Percentiles rank a stretch among this genome's conserved stretches.
phyloP scores from a whole-genome alignment of 257 asterid species.

The Solanum rostratum region DNA sequence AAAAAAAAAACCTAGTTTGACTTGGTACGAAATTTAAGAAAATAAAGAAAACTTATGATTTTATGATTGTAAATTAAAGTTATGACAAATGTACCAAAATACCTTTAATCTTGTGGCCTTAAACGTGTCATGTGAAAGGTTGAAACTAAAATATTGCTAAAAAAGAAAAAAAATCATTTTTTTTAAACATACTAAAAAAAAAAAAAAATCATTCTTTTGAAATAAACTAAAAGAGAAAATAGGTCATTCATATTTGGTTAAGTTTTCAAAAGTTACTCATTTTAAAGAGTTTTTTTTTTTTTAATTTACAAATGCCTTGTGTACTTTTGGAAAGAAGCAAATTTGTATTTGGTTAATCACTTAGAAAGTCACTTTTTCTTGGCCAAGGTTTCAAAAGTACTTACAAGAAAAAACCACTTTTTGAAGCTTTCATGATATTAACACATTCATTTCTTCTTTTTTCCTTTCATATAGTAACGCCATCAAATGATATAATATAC shows the following conservation, averaged over 20 bases:
- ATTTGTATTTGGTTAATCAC: not conserved
- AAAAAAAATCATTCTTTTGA: too few species aligned
- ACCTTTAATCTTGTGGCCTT: too few species aligned
- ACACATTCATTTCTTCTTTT: not conserved
- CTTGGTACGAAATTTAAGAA: too few species aligned
- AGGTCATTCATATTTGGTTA: not conserved
- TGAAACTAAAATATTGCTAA: too few species aligned
- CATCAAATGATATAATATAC: not conserved
- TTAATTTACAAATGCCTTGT: not conserved
- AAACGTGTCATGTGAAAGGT: too few species aligned
- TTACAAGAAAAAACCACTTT: not conserved
- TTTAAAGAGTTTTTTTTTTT: not conserved
- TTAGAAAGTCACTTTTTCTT: not conserved
- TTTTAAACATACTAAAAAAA: too few species aligned
- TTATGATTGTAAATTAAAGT: too few species aligned
- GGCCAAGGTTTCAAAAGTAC: not conserved
- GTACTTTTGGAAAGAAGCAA: not conserved
- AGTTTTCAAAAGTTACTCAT: not conserved
- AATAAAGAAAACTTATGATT: too few species aligned
- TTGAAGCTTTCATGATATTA: not conserved
- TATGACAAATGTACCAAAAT: too few species aligned
- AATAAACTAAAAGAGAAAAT: too few species aligned
- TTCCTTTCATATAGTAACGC: not conserved
- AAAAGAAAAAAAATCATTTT: too few species aligned
- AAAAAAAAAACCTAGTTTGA: too few species aligned